These are phyloP conservation scores for Dipodascus albidus DNA, from an alignment of 805 yeast species.

Conservation along the genomic window DNA sequence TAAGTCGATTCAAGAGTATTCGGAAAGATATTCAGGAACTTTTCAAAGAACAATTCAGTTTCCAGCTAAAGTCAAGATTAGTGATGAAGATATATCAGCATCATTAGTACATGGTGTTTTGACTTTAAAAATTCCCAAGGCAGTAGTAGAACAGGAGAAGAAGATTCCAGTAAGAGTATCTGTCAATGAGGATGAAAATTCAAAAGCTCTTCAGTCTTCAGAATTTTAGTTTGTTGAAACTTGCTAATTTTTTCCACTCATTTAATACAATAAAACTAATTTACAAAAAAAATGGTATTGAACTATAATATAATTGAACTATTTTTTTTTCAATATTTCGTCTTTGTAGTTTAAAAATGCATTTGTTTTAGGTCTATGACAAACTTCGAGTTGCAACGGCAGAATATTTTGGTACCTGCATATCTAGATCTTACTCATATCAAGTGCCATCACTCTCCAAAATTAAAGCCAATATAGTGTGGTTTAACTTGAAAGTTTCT, in stretches of 20 bases:
- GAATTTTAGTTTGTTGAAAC: no score
- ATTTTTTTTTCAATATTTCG: no score
- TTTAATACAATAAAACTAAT: no score
- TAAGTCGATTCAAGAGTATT: constrained; percentile 24
- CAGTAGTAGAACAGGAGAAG: constrained; percentile 16
- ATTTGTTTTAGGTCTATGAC: neutral
- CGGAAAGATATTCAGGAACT: constrained; percentile 46
- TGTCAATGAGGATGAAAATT: neutral
- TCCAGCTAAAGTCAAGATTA: constrained; percentile 40
- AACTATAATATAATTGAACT: neutral
- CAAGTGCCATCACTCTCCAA: neutral
- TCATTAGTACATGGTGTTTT: constrained; percentile 42
- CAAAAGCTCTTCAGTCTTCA: no score
- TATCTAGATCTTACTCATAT: neutral
- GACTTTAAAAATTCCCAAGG: constrained; percentile 41
- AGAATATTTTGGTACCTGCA: no score
- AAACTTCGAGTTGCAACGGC: neutral
- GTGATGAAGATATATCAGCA: constrained; percentile 44
- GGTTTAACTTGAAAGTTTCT: no score
- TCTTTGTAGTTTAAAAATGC: no score
- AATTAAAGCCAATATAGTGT: no score
- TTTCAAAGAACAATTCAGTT: constrained; percentile 47
- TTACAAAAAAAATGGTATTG: no score
- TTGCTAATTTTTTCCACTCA: no score
- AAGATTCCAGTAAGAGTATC: neutral